Conservation (phyloP, 495 filamentous ascomycete genomes). For the Hypomontagnella submonticulosa region DNA sequence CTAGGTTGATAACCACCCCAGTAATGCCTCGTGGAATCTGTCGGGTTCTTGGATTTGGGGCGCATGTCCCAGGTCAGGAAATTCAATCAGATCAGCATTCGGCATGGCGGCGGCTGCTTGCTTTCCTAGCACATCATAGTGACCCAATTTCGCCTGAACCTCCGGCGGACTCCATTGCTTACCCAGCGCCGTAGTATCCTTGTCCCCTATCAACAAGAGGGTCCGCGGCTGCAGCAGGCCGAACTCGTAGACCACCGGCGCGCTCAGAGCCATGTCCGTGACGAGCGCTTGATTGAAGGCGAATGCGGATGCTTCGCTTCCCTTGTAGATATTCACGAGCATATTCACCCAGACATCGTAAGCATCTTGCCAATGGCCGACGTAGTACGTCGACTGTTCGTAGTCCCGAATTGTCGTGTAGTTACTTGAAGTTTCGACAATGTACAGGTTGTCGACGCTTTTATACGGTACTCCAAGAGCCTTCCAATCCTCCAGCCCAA, state of each 20-base stretch:
- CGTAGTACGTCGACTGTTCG: constrained; percentile 59
- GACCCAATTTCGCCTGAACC: constrained; percentile 52
- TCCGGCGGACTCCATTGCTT: constrained; percentile 58
- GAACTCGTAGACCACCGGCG: constrained; percentile 59
- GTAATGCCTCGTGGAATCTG: constrained; percentile 49
- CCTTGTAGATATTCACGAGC: constrained; percentile 57
- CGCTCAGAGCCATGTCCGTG: constrained; percentile 58
- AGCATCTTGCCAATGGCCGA: constrained; percentile 47
- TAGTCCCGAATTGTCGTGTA: constrained; percentile 54
- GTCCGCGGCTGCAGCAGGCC: constrained; percentile 47
- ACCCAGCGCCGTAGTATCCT: constrained; percentile 58
- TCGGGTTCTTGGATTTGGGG: constrained; percentile 58
- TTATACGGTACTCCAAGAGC: constrained; percentile 56
- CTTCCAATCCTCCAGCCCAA: constrained; percentile 60
- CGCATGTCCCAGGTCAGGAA: constrained; percentile 55
- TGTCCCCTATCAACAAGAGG: constrained; percentile 54
- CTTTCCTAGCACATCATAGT: constrained; percentile 56
- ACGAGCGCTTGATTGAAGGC: constrained; percentile 51
- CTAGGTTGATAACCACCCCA: constrained; percentile 48
- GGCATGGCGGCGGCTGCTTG: constrained; percentile 53
- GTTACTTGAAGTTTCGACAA: constrained; percentile 47
- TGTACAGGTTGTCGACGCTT: constrained; percentile 45
- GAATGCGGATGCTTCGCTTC: constrained; percentile 47
- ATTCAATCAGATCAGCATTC: constrained; percentile 53
- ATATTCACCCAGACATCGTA: constrained; percentile 61